These are phyloP conservation scores for Erodium moschatum DNA, from an alignment of 441 rosid species.

Conservation along the genomic window DNA sequence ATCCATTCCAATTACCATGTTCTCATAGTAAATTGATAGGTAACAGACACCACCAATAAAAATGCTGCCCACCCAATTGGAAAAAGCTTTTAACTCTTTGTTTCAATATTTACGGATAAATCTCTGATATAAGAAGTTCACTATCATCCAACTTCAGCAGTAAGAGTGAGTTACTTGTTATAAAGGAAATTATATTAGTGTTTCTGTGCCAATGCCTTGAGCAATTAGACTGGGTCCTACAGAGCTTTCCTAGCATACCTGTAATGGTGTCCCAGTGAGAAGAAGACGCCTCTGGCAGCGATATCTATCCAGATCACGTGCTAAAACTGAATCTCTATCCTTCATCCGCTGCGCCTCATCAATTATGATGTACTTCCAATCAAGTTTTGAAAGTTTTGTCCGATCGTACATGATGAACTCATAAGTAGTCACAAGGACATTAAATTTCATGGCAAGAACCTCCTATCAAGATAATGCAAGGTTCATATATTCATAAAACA, in stretches of 20 bases:
- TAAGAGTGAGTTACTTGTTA: neutral
- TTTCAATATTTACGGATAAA: neutral
- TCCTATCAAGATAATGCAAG: slow-evolving; percentile 42
- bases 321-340: slow-evolving; percentile 98
- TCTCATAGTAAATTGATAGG: neutral
- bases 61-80: neutral
- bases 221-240: slow-evolving; percentile 7
- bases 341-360: slow-evolving; percentile 99
- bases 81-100: neutral
- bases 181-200: neutral
- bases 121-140: too few relatives aligned
- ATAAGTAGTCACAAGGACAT: slow-evolving; percentile 96
- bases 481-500: slow-evolving; percentile 23
- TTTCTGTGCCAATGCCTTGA: neutral
- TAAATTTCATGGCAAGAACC: slow-evolving; percentile 93
- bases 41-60: neutral
- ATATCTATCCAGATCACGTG: slow-evolving; percentile 99
- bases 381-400: slow-evolving; percentile 91
- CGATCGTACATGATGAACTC: slow-evolving; percentile 99
- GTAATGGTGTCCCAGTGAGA: slow-evolving; percentile 99
- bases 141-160: slow-evolving; percentile 4
- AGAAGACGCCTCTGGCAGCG: slow-evolving; percentile 98
- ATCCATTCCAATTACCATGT: neutral
- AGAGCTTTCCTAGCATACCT: slow-evolving; percentile 50
- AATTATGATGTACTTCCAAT: slow-evolving; percentile 97